Percentiles rank a stretch among this genome's conserved stretches.
These are phyloP conservation scores for Phytophthora megakarya DNA, from an alignment of 352 stramenopile species.

Conservation along the genomic window DNA sequence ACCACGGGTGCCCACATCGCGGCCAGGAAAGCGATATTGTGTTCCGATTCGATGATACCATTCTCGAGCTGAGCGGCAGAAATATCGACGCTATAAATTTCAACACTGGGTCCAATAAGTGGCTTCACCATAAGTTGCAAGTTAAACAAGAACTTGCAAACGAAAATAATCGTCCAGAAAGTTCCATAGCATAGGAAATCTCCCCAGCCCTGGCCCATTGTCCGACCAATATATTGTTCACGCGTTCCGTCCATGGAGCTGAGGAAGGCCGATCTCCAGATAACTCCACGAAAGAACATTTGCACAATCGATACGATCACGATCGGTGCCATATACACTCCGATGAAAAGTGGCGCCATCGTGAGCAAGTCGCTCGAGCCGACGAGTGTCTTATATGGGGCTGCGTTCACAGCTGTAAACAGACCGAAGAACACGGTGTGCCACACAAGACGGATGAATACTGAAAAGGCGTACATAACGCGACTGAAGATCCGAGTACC, in stretches of 20 bases:
- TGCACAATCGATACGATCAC: constrained; percentile 63
- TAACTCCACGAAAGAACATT: constrained; percentile 62
- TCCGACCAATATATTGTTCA: constrained; percentile 82
- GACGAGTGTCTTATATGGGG: constrained; percentile 68
- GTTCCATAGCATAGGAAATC: constrained; percentile 67
- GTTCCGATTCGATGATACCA: constrained; percentile 66
- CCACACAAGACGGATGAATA: constrained; percentile 80
- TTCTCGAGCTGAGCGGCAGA: constrained; percentile 48
- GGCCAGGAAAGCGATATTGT: constrained; percentile 83
- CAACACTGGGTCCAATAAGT: constrained; percentile 95
- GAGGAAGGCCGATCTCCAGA: constrained; percentile 63
- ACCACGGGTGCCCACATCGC: constrained; percentile 82
- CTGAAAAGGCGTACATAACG: constrained; percentile 55
- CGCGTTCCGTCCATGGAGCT: constrained; percentile 70
- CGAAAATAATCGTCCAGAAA: constrained; percentile 85
- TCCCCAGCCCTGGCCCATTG: constrained; percentile 78
- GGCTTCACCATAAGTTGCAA: constrained; percentile 97
- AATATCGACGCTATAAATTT: constrained; percentile 90
- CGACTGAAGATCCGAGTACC: constrained; percentile 73
- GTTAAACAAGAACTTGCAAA: constrained; percentile 97
- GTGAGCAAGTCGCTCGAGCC: constrained; percentile 66
- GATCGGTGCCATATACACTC: constrained; percentile 67
- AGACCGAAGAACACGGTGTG: constrained; percentile 82
- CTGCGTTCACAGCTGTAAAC: constrained; percentile 69
- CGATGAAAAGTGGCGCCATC: constrained; percentile 56